Conservation (phyloP, 129 eudicot genomes). For the Artemisia tridentata region DNA sequence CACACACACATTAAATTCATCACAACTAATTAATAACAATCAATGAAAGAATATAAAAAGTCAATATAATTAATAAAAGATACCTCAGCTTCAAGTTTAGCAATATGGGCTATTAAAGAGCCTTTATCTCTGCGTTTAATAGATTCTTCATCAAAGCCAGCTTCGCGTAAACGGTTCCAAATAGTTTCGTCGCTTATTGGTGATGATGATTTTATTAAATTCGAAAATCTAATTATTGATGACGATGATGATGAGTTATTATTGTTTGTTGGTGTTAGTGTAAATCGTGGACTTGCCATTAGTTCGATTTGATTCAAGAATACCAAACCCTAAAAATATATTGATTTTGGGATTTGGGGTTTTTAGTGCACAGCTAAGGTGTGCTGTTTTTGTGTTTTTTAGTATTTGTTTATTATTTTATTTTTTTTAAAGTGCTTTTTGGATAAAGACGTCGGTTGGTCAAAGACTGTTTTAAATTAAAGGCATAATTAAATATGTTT, state of each 20-base stretch:
- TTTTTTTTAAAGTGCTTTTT: not conserved
- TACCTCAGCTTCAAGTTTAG: conserved; percentile 97
- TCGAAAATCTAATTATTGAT: conserved; percentile 51
- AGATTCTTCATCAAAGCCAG: conserved; percentile 88
- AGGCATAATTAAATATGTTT: too few species aligned
- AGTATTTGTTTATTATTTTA: not conserved
- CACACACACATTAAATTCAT: conserved; percentile 11
- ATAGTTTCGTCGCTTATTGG: conserved; percentile 71
- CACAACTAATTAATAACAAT: not conserved
- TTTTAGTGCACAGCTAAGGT: not conserved
- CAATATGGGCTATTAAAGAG: conserved; percentile 80
- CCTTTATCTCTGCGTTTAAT: conserved; percentile 89
- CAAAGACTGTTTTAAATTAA: too few species aligned
- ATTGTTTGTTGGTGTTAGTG: conserved; percentile 42
- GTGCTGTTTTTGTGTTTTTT: not conserved
- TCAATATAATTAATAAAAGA: not conserved
- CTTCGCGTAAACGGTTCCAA: conserved; percentile 87
- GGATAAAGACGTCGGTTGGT: too few species aligned
- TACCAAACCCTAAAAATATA: not conserved
- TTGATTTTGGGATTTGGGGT: conserved; percentile 14
- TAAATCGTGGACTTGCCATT: conserved; percentile 58
- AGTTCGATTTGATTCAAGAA: conserved; percentile 5
- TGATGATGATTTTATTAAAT: conserved; percentile 39
- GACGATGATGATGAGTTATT: conserved; percentile 10
- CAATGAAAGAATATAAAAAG: not conserved